Conservation (phyloP, 495 filamentous ascomycete species). For the Hypoxylon subgilvum region DNA sequence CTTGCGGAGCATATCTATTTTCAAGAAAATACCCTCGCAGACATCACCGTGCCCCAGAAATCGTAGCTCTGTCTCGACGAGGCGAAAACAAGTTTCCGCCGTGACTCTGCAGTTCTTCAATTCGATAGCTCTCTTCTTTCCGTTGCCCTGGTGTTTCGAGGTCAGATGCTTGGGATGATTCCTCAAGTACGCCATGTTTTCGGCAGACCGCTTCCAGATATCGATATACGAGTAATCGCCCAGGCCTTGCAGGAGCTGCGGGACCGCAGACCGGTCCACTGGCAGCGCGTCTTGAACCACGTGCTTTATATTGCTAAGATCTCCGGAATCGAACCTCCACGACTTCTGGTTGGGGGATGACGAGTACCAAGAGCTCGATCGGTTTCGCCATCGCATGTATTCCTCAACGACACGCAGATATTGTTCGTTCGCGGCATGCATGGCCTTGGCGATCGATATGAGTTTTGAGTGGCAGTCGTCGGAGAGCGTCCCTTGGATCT, state of each 20-base stretch:
- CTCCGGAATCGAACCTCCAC: constrained; percentile 2
- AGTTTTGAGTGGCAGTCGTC: constrained; percentile 8
- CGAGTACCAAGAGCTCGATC: not conserved
- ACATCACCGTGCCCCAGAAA: not conserved
- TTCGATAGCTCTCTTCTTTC: constrained; percentile 4
- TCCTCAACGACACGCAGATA: constrained; percentile 15
- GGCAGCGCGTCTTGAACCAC: not conserved
- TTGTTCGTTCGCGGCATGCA: constrained; percentile 14
- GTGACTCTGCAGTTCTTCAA: constrained; percentile 5
- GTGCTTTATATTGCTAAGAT: not conserved
- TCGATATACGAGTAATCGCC: constrained; percentile 10
- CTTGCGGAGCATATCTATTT: constrained; percentile 12
- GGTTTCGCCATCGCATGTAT: constrained; percentile 12
- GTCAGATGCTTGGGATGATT: not conserved
- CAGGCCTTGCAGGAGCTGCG: constrained; percentile 6
- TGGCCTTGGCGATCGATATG: constrained; percentile 1
- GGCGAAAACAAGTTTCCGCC: not conserved
- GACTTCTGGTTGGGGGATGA: not conserved
- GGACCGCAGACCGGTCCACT: not conserved
- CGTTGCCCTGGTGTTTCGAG: constrained; percentile 3
- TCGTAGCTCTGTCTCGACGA: constrained; percentile 14
- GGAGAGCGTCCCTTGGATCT: not conserved
- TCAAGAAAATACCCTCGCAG: constrained; percentile 6
- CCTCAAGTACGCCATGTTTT: constrained; percentile 24
- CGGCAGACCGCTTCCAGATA: constrained; percentile 18